A percentile compares a stretch with the other conserved stretches of the same genome.
Evolutionary conservation across 139 green algal species (phyloP).

Genomic region (Asterochloris sp.): DNA sequence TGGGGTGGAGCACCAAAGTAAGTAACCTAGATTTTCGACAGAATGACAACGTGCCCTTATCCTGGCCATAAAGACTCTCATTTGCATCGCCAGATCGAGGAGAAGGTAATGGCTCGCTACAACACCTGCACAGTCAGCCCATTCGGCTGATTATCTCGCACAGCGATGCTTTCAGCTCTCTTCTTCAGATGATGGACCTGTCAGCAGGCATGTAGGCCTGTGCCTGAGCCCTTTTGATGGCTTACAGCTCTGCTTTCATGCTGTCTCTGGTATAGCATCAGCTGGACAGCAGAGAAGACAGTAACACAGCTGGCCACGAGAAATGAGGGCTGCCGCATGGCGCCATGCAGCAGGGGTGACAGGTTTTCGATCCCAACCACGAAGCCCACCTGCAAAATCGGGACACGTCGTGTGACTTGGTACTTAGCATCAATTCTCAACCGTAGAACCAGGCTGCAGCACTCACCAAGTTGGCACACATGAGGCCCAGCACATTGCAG

Average conservation of each 20-base stretch:
- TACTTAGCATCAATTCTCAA: background rate
- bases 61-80: too few species aligned
- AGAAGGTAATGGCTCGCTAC: too few species aligned
- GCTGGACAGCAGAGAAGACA: slow-evolving; percentile 67
- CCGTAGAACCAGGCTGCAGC: background rate
- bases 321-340: slow-evolving; percentile 41
- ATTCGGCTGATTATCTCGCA: too few species aligned
- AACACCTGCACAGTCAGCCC: too few species aligned
- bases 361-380: slow-evolving; percentile 49
- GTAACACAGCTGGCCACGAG: slow-evolving; percentile 38
- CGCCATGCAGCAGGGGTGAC: slow-evolving; percentile 20
- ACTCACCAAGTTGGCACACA: slow-evolving; percentile 74
- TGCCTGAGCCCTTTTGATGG: too few species aligned
- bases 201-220: too few species aligned
- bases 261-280: slow-evolving; percentile 72
- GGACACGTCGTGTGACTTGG: background rate
- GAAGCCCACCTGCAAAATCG: slow-evolving; percentile 50
- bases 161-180: too few species aligned
- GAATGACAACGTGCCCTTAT: too few species aligned
- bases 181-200: too few species aligned
- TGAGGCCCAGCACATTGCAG: slow-evolving; percentile 71
- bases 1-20: too few species aligned
- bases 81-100: too few species aligned
- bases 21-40: too few species aligned
- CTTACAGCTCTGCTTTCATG: slow-evolving; percentile 6